Evolutionary conservation across 208 protist species (phyloP), one percentile per base, ranked within the genome.

Genomic region (Leishmania arabica): DNA sequence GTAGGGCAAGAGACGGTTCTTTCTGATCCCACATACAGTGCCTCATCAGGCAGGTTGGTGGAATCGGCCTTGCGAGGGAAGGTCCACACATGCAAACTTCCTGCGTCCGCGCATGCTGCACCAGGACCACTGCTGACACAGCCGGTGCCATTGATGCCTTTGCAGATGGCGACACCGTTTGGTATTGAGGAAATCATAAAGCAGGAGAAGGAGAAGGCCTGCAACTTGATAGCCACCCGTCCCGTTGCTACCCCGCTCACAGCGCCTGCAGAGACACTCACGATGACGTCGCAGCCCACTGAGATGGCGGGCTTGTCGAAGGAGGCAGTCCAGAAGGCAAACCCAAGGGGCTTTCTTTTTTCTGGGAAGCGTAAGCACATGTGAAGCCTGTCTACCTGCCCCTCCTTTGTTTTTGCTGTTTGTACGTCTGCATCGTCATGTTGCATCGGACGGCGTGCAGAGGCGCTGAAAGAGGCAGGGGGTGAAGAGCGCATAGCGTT

Each of bases 311-410:
- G 3, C 45, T 42, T 11, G 71, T 31, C 24, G 5, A 75, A 60
- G n/a, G 75, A 40, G 58, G 75, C 40, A 17, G 17, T 15, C 21
- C 1, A 42, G 13, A 71, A 54, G 73, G 13, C 49, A 24, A 78
- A 79, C 37, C 56, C 24, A 54, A 84, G 79, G 37, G 40, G 66
- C 6, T 31, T 70, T 31, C 53, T 79, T 40, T 68, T 31, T 37
- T 80, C 40, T n/a, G 40, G 27, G 62, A 71, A 15, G 37, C 73
- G 75, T 17, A 75, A 42, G 7, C 1, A n/a, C 24, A 75, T 60
- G 58, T 56, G 42, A 58, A 17, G 19, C 42, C 17, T 8, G 7
- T 13, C 40, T 49, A 5, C 21, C 13, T 47, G 21, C 34, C 40
- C 7, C 21, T 31, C 21, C 68, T 45, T 17, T 0, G 42, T 11